Percentiles rank a stretch among this genome's conserved stretches.
phyloP scores from a whole-genome alignment of 345 rosid genomes.

The Gossypium ekmanianum region DNA sequence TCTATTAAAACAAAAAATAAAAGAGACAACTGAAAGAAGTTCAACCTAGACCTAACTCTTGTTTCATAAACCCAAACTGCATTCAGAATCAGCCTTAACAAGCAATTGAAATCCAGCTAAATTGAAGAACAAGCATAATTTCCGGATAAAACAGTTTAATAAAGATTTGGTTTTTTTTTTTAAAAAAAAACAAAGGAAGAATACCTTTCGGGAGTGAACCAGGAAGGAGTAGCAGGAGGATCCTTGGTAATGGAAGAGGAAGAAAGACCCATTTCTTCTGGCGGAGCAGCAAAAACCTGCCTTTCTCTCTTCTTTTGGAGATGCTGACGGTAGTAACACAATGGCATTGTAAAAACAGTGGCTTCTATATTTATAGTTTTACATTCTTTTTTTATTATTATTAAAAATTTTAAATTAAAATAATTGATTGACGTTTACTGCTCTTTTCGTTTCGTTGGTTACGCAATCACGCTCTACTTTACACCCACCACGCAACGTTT shows the following conservation, averaged over 20 bases:
- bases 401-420: too few relatives aligned
- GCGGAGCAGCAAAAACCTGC: not conserved
- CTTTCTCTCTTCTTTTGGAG: not conserved
- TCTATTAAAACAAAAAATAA: not conserved
- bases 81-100: not conserved
- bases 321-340: not conserved
- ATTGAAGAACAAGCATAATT: not conserved
- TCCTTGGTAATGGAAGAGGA: not conserved
- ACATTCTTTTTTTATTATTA: too few relatives aligned
- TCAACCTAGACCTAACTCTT: not conserved
- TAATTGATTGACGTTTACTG: too few relatives aligned
- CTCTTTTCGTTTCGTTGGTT: not conserved
- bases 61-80: not conserved
- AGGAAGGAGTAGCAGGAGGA: slow-evolving; percentile 34
- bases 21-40: not conserved
- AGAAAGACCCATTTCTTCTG: slow-evolving; percentile 23
- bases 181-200: not conserved
- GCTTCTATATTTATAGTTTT: not conserved
- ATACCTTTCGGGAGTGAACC: slow-evolving; percentile 61
- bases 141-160: not conserved
- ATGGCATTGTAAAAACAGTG: not conserved
- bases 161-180: not conserved
- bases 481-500: not conserved
- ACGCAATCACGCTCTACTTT: not conserved
- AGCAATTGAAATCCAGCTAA: not conserved